Percentiles rank a stretch among this genome's conserved stretches.
phyloP scores from a whole-genome alignment of 768 basidiomycete genomes.

The Grammothele lineata region DNA sequence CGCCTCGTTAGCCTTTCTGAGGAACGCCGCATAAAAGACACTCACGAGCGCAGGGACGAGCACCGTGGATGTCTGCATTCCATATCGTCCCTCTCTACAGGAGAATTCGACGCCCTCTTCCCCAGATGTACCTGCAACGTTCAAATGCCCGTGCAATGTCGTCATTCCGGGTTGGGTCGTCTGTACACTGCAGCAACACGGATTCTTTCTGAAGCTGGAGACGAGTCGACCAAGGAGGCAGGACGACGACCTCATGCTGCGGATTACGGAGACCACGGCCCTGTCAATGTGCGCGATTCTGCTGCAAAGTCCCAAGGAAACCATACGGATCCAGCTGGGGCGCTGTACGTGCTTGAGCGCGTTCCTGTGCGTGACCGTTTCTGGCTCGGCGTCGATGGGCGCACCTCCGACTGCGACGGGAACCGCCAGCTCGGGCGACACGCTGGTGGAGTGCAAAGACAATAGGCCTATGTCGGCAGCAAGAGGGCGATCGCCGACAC shows the following conservation, averaged over 20 bases:
- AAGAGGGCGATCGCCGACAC: background rate
- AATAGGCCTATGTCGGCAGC: too few species aligned
- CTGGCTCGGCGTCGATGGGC: background rate
- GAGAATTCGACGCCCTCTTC: background rate
- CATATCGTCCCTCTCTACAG: background rate
- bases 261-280: background rate
- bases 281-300: background rate
- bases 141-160: slow-evolving; percentile 6
- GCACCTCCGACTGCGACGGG: too few species aligned
- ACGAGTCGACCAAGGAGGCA: background rate
- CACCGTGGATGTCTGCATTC: slow-evolving; percentile 6
- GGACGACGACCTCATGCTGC: background rate
- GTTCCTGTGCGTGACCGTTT: slow-evolving; percentile 5
- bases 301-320: background rate
- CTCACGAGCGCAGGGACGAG: too few species aligned
- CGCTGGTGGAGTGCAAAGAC: too few species aligned
- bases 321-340: slow-evolving; percentile 6
- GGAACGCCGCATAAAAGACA: background rate
- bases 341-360: slow-evolving; percentile 5
- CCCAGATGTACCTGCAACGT: background rate
- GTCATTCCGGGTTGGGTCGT: slow-evolving; percentile 6
- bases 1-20: slow-evolving; percentile 2
- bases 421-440: too few species aligned
- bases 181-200: background rate
- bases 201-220: too few species aligned